Conservation (phyloP, 345 rosid genomes). For the Arabis alpina region DNA sequence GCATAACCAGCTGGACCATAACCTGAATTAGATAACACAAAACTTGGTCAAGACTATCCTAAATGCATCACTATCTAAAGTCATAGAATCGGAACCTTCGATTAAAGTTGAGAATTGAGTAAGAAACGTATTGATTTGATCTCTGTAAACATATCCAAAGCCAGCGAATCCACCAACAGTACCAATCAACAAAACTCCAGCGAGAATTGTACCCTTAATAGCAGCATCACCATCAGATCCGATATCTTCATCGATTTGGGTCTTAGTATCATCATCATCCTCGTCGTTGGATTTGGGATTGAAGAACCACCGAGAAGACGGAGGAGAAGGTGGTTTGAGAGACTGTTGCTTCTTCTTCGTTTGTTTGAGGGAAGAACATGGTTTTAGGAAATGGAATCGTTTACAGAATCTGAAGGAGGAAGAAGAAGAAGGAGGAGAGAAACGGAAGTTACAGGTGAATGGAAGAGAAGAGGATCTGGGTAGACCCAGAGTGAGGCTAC, state of each 20-base stretch:
- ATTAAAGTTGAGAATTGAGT: constrained; percentile 79
- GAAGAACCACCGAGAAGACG: constrained; percentile 66
- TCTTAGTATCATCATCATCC: constrained; percentile 34
- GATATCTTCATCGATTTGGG: constrained; percentile 37
- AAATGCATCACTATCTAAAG: background rate
- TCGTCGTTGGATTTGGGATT: constrained; percentile 52
- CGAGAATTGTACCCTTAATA: constrained; percentile 78
- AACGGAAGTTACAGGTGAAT: constrained; percentile 43
- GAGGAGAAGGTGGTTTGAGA: constrained; percentile 49
- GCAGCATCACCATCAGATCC: constrained; percentile 64
- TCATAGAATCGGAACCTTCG: constrained; percentile 57
- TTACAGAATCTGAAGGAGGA: constrained; percentile 58
- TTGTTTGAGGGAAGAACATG: constrained; percentile 78
- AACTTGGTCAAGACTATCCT: constrained; percentile 11
- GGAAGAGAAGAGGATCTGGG: constrained; percentile 41
- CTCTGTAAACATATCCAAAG: constrained; percentile 78
- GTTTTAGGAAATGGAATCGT: constrained; percentile 71
- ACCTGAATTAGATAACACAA: constrained; percentile 54
- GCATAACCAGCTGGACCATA: constrained; percentile 98
- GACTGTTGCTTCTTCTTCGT: constrained; percentile 72
- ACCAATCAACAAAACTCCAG: constrained; percentile 81
- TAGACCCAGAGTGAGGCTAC: constrained; percentile 38
- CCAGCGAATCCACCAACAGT: constrained; percentile 82
- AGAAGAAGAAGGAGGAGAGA: constrained; percentile 32
- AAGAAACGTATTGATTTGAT: constrained; percentile 79